Percentiles rank a stretch among this genome's conserved stretches.
These are phyloP conservation scores for Pseudovirgaria hyperparasitica DNA, from an alignment of 2,329 filamentous ascomycete genomes.

Conservation along the genomic window DNA sequence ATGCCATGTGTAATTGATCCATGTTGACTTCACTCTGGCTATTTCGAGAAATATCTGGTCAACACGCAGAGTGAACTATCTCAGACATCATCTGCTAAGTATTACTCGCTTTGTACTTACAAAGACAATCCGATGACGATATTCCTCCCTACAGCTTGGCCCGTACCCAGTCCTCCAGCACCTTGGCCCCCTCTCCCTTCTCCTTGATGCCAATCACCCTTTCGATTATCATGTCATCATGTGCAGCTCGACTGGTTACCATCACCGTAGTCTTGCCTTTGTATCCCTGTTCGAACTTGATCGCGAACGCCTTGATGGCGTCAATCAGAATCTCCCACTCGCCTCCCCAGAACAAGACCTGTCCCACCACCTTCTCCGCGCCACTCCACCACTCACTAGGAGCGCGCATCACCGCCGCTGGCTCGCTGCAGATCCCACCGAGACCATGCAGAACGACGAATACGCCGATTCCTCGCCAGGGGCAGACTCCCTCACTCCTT, in stretches of 20 bases:
- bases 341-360: slow-evolving; percentile 42
- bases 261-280: slow-evolving; percentile 16
- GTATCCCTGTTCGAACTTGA: slow-evolving; percentile 32
- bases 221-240: slow-evolving; percentile 31
- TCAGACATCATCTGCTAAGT: no score
- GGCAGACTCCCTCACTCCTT: slow-evolving; percentile 1
- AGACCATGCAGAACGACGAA: background rate
- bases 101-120: no score
- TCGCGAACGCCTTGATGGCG: slow-evolving; percentile 38
- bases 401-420: slow-evolving; percentile 30
- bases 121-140: no score
- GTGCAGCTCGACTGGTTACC: slow-evolving; percentile 24
- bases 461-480: slow-evolving; percentile 3
- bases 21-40: no score
- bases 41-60: no score
- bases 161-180: slow-evolving; percentile 26
- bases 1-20: no score
- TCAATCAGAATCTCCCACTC: slow-evolving; percentile 45
- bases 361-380: slow-evolving; percentile 30
- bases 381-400: slow-evolving; percentile 40
- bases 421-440: slow-evolving; percentile 46
- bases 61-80: no score
- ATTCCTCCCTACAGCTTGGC: slow-evolving; percentile 18
- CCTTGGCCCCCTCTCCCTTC: slow-evolving; percentile 18
- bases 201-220: slow-evolving; percentile 25